Base-by-base conservation (phyloP, 805 yeast genomes). In the Candida easanensis region DNA sequence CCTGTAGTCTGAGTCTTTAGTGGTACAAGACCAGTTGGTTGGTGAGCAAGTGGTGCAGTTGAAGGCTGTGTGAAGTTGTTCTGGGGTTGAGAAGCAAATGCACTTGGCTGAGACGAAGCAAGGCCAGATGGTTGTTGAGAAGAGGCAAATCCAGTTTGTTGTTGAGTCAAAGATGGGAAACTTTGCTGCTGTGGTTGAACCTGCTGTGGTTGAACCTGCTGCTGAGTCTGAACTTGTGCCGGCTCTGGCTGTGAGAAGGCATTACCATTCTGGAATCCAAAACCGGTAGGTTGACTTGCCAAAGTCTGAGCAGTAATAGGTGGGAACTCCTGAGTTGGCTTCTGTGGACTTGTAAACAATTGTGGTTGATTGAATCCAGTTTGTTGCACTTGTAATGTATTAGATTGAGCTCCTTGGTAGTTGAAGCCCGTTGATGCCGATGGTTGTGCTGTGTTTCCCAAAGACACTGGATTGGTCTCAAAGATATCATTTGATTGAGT, bases 391-490 rank as follows among this genome's bases (percentile, higher is more conserved):
- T 42, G 50, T 4, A 36, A 37, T 5, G 31, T 26, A 33, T 40
- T 39, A 16, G 11, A 30, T 31, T 46, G 44, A 17, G 15, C 41
- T 15, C 33, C 41, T 25, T 37, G 40, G 17, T 22, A 33, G 31
- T 20, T 27, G 40, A 6, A 14, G 25, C 38, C 23, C 23, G 38
- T 15, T 23, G n/a, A 19, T n/a, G 20, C 21, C 22, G 22, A 13
- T 17, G 20, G 17, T 13, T 26, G 30, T 9, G 30, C n/a, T 14
- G 19, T 27, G 14, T 14, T 20, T 11, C 27, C 13, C 1, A 35
- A 33, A 4, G 38, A 19, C 39, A 69, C 64, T 4, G 74, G 71
- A 17, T 69, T 65, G 8, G 42, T 38, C 38, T 54, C 59, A 23
- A 54, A 38, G 36, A 56, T 54, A 21, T 50, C 55, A 13, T 30